Conservation (phyloP, 371 early-diverging fungal genomes). For the Syncephalis plumigaleata region DNA sequence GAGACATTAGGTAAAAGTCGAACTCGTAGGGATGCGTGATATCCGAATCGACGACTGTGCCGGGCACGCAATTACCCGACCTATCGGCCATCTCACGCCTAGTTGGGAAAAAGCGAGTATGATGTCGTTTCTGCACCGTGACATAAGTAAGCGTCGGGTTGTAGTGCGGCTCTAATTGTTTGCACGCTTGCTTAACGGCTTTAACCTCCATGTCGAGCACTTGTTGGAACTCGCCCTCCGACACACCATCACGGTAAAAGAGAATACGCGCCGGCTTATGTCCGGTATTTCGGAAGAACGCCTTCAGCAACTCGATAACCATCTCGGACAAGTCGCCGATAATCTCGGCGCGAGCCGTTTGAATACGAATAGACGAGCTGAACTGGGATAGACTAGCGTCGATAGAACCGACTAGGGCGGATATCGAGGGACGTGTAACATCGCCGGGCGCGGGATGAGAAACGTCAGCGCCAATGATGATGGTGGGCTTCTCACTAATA, state of each 20-base stretch:
- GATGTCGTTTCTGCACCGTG: conserved; percentile 93
- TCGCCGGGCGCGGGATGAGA: conserved; percentile 75
- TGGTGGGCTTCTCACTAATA: conserved; percentile 53
- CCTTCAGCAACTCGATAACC: conserved; percentile 64
- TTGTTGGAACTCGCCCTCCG: conserved; percentile 75
- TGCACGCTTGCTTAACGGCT: conserved; percentile 62
- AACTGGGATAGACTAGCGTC: conserved; percentile 77
- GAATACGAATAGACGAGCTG: conserved; percentile 63
- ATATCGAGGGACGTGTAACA: conserved; percentile 65
- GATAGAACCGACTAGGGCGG: conserved; percentile 76
- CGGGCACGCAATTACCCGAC: conserved; percentile 67
- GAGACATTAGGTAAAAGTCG: conserved; percentile 82
- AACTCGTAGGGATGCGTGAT: conserved; percentile 69
- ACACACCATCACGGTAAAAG: conserved; percentile 89
- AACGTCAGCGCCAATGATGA: conserved; percentile 94
- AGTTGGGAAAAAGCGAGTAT: conserved; percentile 81
- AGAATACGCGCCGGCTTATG: conserved; percentile 73
- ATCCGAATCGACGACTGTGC: conserved; percentile 77
- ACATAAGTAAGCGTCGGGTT: conserved; percentile 78
- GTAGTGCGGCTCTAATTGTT: conserved; percentile 41
- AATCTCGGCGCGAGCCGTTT: conserved; percentile 71
- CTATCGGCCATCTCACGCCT: conserved; percentile 31
- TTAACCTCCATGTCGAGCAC: conserved; percentile 65
- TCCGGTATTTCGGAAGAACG: conserved; percentile 48
- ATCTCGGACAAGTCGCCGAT: conserved; percentile 71